A percentile compares a stretch with the other conserved stretches of the same genome.
These are phyloP conservation scores for Cladosporium velox DNA, from an alignment of 2,329 filamentous ascomycete genomes.

Conservation along the genomic window DNA sequence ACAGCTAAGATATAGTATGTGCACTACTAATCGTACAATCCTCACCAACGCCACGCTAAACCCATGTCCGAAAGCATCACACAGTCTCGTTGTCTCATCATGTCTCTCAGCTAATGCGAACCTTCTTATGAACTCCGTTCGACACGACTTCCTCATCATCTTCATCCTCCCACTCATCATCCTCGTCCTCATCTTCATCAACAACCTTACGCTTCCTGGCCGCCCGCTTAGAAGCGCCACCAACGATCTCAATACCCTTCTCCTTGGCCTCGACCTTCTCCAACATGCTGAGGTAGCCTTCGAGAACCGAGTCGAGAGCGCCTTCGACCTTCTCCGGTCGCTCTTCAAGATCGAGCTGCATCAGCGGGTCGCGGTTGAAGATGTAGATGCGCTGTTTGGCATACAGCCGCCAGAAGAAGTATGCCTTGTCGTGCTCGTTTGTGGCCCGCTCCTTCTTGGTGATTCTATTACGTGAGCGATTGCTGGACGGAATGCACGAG, in stretches of 20 bases:
- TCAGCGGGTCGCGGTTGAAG: constrained; percentile 71
- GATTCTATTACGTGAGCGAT: constrained; percentile 51
- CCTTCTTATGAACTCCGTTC: constrained; percentile 18
- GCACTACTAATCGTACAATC: neutral
- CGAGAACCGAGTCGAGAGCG: constrained; percentile 66
- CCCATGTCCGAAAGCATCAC: constrained; percentile 1
- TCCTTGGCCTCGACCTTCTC: constrained; percentile 46
- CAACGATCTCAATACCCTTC: constrained; percentile 19
- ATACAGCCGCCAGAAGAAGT: constrained; percentile 71
- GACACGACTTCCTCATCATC: constrained; percentile 5
- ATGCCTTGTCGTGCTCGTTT: constrained; percentile 61
- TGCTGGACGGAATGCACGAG: constrained; percentile 53
- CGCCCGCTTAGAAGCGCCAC: neutral
- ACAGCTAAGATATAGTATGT: neutral
- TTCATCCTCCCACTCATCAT: constrained; percentile 20
- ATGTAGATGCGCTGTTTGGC: constrained; percentile 76
- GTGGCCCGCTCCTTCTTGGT: constrained; percentile 49
- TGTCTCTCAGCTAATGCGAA: constrained; percentile 8
- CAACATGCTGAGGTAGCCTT: constrained; percentile 71
- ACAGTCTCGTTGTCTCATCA: neutral
- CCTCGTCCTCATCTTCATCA: constrained; percentile 24
- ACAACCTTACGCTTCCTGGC: constrained; percentile 24
- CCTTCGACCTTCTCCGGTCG: constrained; percentile 72
- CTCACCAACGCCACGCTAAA: constrained; percentile 19
- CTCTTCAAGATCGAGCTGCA: constrained; percentile 68